phyloP scores from a whole-genome alignment of 1,284 basidiomycete species.

The Cryptococcus sp. region DNA sequence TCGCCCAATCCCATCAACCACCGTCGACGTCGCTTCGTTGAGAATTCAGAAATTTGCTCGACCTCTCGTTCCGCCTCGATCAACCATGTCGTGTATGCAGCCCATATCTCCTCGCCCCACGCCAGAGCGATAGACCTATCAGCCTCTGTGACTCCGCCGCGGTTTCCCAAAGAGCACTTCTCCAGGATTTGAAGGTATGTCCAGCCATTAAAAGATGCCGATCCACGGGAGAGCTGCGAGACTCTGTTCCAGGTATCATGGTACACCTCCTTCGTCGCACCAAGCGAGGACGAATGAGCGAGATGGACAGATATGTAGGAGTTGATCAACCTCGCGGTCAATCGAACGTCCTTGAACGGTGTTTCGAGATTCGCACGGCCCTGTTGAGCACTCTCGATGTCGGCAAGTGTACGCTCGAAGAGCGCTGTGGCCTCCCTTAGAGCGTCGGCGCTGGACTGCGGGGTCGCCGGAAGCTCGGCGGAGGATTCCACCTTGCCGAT shows the following conservation, averaged over 20 bases:
- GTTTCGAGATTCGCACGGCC: slow-evolving; percentile 24
- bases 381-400: slow-evolving; percentile 37
- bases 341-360: slow-evolving; percentile 63
- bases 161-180: slow-evolving; percentile 59
- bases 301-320: slow-evolving; percentile 76
- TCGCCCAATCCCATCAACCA: slow-evolving; percentile 41
- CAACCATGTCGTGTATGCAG: slow-evolving; percentile 26
- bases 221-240: slow-evolving; percentile 50
- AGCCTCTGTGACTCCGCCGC: slow-evolving; percentile 16
- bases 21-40: slow-evolving; percentile 7
- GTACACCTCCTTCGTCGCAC: slow-evolving; percentile 51
- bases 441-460: slow-evolving; percentile 73
- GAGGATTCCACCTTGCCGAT: slow-evolving; percentile 1
- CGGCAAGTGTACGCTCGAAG: slow-evolving; percentile 68
- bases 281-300: slow-evolving; percentile 57
- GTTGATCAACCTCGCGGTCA: slow-evolving; percentile 70
- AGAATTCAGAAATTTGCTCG: neutral
- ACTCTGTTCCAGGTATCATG: slow-evolving; percentile 43
- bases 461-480: slow-evolving; percentile 8
- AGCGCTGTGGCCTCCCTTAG: slow-evolving; percentile 70
- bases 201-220: slow-evolving; percentile 59
- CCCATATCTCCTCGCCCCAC: slow-evolving; percentile 41
- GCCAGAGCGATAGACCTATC: slow-evolving; percentile 22
- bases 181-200: slow-evolving; percentile 69
- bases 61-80: neutral